Evolutionary conservation across 768 basidiomycete species (phyloP), one percentile per base, ranked within the genome.

Genomic region (Amanita molliuscula): DNA sequence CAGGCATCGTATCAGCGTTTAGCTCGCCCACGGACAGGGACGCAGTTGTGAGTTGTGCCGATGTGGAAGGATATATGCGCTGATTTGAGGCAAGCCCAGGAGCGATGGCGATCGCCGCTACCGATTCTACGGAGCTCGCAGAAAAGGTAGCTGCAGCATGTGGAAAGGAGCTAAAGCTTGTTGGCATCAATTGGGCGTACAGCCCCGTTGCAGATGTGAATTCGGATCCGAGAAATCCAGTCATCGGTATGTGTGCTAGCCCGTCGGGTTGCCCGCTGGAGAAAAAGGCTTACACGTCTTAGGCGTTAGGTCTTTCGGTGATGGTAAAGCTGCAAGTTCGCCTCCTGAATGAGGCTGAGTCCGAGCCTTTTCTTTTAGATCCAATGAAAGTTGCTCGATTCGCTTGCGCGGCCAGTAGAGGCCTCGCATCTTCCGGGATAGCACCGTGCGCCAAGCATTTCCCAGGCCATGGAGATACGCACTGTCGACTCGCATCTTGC

Each of bases 171-270:
- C 65, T 86, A 48, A 74, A 70, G 49, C 62, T 75, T 34, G 77
- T 70, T 1, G 84, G 84, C 0, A 77, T 87, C 51, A 82, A 83
- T 57, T 87, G 84, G 84, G 76, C 68, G 6, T 85, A 76, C 54
- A 78, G 79, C 56, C 84, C 84, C 0, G 81, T 85, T 5, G 82
- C 76, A 8, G 83, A 87, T 57, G 75, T 87, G 42, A 87, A 86
- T 58, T 78, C 75, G n/a, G 78, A 87, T 59, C 68, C 73, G 11
- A 65, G 71, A 37, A 85, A 87, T 58, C 83, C 84, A 8, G 81
- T 85, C 23, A 87, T 87, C 38, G 82, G 83, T 79, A 43, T 43
- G 23, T 13, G 44, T 48, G 74, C 56, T 4, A 25, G 16, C n/a
- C n/a, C 4, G 23, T 36, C 10, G 21, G 34, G 47, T 23, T 13